A percentile compares a stretch with the other conserved stretches of the same genome.
phyloP scores from a whole-genome alignment of 768 basidiomycete genomes.

The Pisolithus marmoratus region DNA sequence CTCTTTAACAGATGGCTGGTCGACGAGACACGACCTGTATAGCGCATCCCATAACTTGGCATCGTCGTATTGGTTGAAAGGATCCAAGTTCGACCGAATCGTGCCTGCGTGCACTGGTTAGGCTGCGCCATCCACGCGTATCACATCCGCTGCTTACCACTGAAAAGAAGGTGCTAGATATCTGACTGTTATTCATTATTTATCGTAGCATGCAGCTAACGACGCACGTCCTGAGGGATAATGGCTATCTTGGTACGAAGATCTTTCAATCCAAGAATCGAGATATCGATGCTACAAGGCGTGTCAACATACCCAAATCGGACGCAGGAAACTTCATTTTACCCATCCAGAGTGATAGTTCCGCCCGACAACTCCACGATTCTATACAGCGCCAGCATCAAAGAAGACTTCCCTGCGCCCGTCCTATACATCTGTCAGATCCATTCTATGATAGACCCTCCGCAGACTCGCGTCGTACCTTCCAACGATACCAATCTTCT shows the following conservation, averaged over 20 bases:
- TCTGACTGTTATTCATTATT: not conserved
- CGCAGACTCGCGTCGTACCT: slow-evolving; percentile 21
- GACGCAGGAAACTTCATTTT: slow-evolving; percentile 12
- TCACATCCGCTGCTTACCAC: slow-evolving; percentile 38
- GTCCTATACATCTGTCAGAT: slow-evolving; percentile 19
- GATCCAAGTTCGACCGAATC: slow-evolving; percentile 52
- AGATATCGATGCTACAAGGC: slow-evolving; percentile 52
- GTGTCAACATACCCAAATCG: not conserved
- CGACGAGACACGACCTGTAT: slow-evolving; percentile 49
- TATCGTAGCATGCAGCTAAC: not conserved
- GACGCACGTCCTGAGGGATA: slow-evolving; percentile 61
- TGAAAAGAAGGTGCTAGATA: slow-evolving; percentile 49
- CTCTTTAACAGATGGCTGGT: slow-evolving; percentile 11
- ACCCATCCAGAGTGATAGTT: slow-evolving; percentile 60
- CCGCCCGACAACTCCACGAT: slow-evolving; percentile 63
- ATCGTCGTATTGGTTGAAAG: slow-evolving; percentile 59
- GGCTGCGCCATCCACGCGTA: slow-evolving; percentile 32
- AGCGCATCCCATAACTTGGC: slow-evolving; percentile 69
- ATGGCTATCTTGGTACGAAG: slow-evolving; percentile 55
- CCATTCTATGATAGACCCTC: not conserved
- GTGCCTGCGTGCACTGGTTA: slow-evolving; percentile 38
- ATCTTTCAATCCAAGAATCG: slow-evolving; percentile 59
- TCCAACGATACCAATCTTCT: slow-evolving; percentile 78
- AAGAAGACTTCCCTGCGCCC: slow-evolving; percentile 57
- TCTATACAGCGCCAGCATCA: slow-evolving; percentile 61